A percentile compares a stretch with the other conserved stretches of the same genome.
These are phyloP conservation scores for Candida gigantensis DNA, from an alignment of 1,139 yeast genomes.

Conservation along the genomic window DNA sequence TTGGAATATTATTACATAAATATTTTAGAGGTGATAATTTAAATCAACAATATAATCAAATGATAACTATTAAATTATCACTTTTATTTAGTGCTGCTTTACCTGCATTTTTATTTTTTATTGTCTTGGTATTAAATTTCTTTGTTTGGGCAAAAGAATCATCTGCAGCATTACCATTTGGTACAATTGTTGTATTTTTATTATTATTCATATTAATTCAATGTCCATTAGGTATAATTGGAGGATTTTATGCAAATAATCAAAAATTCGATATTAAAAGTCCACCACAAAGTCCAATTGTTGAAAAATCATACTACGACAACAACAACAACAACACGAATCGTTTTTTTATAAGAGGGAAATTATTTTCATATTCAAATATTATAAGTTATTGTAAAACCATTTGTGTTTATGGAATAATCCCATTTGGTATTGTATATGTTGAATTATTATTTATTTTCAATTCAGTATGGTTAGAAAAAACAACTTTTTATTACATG, in stretches of 20 bases:
- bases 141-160: constrained; percentile 79
- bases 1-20: constrained; percentile 64
- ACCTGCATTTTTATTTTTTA: constrained; percentile 57
- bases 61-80: constrained; percentile 32
- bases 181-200: constrained; percentile 62
- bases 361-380: background rate
- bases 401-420: constrained; percentile 54
- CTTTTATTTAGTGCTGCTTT: constrained; percentile 59
- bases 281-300: constrained; percentile 5
- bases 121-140: constrained; percentile 59
- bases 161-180: constrained; percentile 75
- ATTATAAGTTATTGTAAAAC: constrained; percentile 13
- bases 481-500: constrained; percentile 75
- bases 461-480: constrained; percentile 78
- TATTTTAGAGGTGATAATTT: constrained; percentile 43
- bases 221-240: constrained; percentile 72
- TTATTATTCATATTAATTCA: constrained; percentile 62
- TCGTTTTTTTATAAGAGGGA: background rate
- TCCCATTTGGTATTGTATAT: constrained; percentile 80
- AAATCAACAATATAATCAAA: constrained; percentile 24
- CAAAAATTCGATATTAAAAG: constrained; percentile 26
- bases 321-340: background rate
- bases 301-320: constrained; percentile 1
- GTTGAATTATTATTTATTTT: constrained; percentile 76
- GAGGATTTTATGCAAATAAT: constrained; percentile 62